Conservation (phyloP, 345 rosid genomes). For the Gossypium stocksii region DNA sequence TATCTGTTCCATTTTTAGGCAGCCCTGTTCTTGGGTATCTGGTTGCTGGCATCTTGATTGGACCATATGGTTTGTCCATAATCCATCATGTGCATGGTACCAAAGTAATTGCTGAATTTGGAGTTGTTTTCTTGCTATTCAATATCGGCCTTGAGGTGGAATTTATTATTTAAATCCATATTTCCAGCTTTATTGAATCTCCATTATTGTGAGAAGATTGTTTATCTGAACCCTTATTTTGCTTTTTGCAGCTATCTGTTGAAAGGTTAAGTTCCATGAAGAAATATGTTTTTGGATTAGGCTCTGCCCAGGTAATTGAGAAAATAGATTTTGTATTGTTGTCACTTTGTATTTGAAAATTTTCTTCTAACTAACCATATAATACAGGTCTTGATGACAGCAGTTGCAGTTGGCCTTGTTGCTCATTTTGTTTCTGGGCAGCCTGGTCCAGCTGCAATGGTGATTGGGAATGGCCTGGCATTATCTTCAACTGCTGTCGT, state of each 20-base stretch:
- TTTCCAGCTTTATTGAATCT: constrained; percentile 19
- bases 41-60: constrained; percentile 97
- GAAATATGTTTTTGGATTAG: constrained; percentile 95
- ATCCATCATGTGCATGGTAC: constrained; percentile 96
- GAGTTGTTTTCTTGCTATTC: constrained; percentile 93
- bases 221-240: constrained; percentile 22
- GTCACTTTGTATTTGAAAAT: not conserved
- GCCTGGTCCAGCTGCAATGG: constrained; percentile 94
- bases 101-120: constrained; percentile 96
- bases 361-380: constrained; percentile 16
- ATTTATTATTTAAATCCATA: constrained; percentile 15
- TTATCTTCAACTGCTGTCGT: constrained; percentile 97
- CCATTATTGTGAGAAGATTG: constrained; percentile 15
- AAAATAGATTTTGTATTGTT: constrained; percentile 15
- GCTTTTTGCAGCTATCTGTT: constrained; percentile 76
- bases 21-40: constrained; percentile 98
- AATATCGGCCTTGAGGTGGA: constrained; percentile 98
- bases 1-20: constrained; percentile 57
- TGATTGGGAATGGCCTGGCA: constrained; percentile 93
- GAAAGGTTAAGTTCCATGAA: constrained; percentile 98
- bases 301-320: constrained; percentile 78
- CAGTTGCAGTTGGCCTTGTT: constrained; percentile 73
- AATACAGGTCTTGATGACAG: constrained; percentile 84
- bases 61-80: constrained; percentile 93
- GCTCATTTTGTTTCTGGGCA: constrained; percentile 71